These are phyloP conservation scores for Knoxia roxburghii DNA, from an alignment of 257 asterid genomes.

Conservation along the genomic window DNA sequence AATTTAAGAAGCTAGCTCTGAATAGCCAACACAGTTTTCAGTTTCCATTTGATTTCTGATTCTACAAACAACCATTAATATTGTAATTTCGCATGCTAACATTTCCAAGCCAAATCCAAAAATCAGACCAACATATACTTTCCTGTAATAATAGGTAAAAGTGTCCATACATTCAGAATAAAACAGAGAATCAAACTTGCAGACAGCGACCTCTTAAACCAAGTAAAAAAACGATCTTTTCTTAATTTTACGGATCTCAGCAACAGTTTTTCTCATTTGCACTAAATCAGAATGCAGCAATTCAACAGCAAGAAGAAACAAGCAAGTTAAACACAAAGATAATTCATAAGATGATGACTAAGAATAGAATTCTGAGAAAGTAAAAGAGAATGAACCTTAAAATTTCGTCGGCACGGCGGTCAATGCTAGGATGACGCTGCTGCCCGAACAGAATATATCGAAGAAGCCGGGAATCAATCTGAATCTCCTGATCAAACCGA, in stretches of 20 bases:
- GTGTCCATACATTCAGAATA: background rate
- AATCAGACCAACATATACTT: no score
- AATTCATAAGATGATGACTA: background rate
- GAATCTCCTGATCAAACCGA: slow-evolving; percentile 7
- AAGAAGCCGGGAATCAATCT: slow-evolving; percentile 3
- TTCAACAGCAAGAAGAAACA: background rate
- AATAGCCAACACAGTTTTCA: no score
- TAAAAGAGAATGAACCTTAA: background rate
- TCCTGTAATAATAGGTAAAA: no score
- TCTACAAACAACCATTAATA: no score
- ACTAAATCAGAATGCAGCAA: slow-evolving; percentile 3
- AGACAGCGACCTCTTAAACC: background rate
- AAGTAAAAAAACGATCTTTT: background rate
- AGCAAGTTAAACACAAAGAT: background rate
- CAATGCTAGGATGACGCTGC: background rate
- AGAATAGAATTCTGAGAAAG: background rate
- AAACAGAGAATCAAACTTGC: slow-evolving; percentile 4
- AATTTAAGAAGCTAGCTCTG: no score
- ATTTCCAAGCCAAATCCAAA: no score
- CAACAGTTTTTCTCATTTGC: background rate
- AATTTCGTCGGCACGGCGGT: slow-evolving; percentile 6
- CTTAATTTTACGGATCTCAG: slow-evolving; percentile 3
- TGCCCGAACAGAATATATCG: background rate
- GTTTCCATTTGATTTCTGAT: no score
- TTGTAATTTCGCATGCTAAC: no score